Evolutionary conservation across 495 filamentous ascomycete genomes (phyloP), one percentile per base, ranked within the genome.

Genomic region (Talaromyces ruber): DNA sequence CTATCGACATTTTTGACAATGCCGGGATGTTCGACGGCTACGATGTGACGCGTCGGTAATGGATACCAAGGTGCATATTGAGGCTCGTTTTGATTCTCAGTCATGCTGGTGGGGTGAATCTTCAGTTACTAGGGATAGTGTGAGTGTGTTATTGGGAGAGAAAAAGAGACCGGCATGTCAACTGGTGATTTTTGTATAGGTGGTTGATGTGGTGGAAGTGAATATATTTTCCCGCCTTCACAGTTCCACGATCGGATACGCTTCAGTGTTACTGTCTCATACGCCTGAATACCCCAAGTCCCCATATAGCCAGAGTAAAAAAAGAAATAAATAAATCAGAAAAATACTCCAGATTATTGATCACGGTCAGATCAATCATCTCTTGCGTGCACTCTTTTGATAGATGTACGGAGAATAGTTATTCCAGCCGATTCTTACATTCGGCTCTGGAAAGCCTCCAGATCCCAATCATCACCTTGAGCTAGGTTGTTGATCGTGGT

Each of bases 21-120:
- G 63, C 86, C 87, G 6, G 95, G 94, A 72, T 98, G 92, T 68
- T 98, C 94, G 24, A 98, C 81, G 61, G 86, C 87, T 32, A 92
- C 82, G 51, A 97, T 77, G 21, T 79, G 78, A 47, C 82, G 79
- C 32, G 77, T 63, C 2, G 90, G 91, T 28, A 96, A 77, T 0
- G 73, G 47, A 63, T 82, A 81, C 76, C 80, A 82, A 6, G 83
- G 81, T 12, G 83, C 81, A 8, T 71, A 57, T 34, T 51, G 53
- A 56, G 51, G 32, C n/a, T 55, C 43, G 12, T 54, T 18, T 45
- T 62, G 45, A 2, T 55, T 14, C 1, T 52, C 59, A 2, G 8
- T 11, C 39, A 51, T 47, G 12, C 14, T 51, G 45, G 12, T 3
- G 34, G 12, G 4, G 3, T 39, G 12, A 16, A 39, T 39, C 34